Evolutionary conservation across 1,139 yeast species (phyloP).

Genomic region (Diutina siamensis): DNA sequence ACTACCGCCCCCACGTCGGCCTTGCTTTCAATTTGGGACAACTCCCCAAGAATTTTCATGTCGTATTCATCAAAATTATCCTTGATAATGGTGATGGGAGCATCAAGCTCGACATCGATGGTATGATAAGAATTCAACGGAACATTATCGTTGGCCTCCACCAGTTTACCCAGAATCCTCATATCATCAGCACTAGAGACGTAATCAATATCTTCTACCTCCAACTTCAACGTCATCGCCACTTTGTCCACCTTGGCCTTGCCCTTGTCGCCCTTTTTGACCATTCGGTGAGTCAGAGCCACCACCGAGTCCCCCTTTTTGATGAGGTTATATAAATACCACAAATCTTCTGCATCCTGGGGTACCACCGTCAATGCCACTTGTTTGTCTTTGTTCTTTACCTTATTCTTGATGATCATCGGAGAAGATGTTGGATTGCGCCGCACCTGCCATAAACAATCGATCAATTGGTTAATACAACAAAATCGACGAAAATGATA

Average conservation of each 20-base stretch:
- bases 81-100: conserved; percentile 59
- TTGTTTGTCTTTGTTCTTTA: conserved; percentile 39
- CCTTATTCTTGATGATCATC: conserved; percentile 5
- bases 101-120: conserved; percentile 63
- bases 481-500: no score
- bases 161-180: conserved; percentile 73
- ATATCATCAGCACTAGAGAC: conserved; percentile 67
- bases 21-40: conserved; percentile 64
- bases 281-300: conserved; percentile 56
- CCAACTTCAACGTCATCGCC: conserved; percentile 40
- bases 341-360: conserved; percentile 85
- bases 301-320: conserved; percentile 66
- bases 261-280: conserved; percentile 37
- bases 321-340: conserved; percentile 76
- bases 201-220: conserved; percentile 65
- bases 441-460: neutral
- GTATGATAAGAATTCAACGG: conserved; percentile 84
- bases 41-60: conserved; percentile 39
- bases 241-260: conserved; percentile 40
- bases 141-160: conserved; percentile 63
- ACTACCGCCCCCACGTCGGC: conserved; percentile 95
- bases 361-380: conserved; percentile 62
- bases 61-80: conserved; percentile 73
- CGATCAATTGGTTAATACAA: no score
- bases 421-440: neutral